Base-by-base conservation (phyloP, 1,139 yeast genomes). In the Geotrichum klebahnii region DNA sequence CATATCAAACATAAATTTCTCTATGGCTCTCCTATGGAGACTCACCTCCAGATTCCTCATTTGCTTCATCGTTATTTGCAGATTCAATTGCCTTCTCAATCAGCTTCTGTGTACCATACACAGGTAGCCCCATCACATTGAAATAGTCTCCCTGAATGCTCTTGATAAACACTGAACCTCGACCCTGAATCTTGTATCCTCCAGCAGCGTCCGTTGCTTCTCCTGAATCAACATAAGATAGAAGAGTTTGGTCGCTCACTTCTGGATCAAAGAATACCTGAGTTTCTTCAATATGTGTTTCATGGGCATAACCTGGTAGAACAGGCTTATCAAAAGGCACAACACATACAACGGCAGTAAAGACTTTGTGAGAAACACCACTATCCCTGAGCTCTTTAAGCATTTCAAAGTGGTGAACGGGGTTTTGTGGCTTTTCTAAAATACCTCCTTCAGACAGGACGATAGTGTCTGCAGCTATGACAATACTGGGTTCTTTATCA, bases 61-160 rank as follows among this genome's bases (percentile, higher is more conserved):
- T 46, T 10, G 48, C 55, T 20, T 49, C 55, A 12, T 54, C 55
- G 28, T 53, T 53, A 28, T 47, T 46, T 20, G 67, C 67, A 22
- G 54, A 49, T 3, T 38, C 43, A 36, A 68, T 48, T n/a, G 70
- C 61, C 57, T 67, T 66, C 40, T 65, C 68, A 51, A 76, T 63
- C 55, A 78, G 63, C 44, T 66, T 60, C 61, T 77, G 77, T 0
- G 92, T 80, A 31, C 69, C 72, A 51, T 75, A 73, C 22, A 81
- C 78, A 0, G 98, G 97, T 52, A 92, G 69, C 0, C 98, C 98
- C 6, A 92, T 92, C n/a, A 88, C 85, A 63, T 88, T 90, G 66
- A 76, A 82, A 61, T 78, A 87, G 63, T 90, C 97, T 0, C 98
- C 98, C 1, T 73, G 73, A 14, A 89, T 77, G 16, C 69, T 67